Conservation (phyloP, 1,139 yeast species). For the Kluyveromyces sp. region DNA sequence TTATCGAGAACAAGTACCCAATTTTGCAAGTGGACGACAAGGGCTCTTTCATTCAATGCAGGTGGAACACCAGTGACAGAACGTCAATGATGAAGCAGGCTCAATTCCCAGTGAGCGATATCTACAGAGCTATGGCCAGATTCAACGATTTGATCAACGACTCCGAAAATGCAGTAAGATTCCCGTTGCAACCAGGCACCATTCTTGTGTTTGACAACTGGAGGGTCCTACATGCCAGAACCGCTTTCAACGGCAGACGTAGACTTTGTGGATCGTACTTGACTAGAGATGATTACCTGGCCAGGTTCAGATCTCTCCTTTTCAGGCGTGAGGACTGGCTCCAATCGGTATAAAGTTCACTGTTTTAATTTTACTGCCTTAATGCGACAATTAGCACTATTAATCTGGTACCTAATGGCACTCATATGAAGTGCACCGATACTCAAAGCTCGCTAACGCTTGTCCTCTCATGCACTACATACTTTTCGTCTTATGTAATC, state of each 20-base stretch:
- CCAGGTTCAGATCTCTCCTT: conserved; percentile 46
- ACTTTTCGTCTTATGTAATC: not conserved
- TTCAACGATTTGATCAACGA: conserved; percentile 53
- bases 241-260: conserved; percentile 62
- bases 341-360: conserved; percentile 11
- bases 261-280: conserved; percentile 74
- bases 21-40: conserved; percentile 49
- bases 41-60: conserved; percentile 55
- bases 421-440: too few species aligned
- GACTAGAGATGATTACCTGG: conserved; percentile 62
- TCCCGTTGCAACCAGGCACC: conserved; percentile 61
- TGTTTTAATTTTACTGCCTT: too few species aligned
- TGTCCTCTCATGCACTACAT: too few species aligned
- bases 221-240: conserved; percentile 69
- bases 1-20: conserved; percentile 43
- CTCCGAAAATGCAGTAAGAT: conserved; percentile 46
- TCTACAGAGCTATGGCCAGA: conserved; percentile 44
- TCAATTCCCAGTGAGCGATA: conserved; percentile 28
- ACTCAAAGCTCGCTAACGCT: too few species aligned
- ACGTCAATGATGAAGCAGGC: conserved; percentile 3
- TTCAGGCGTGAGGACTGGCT: conserved; percentile 46
- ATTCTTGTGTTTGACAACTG: conserved; percentile 69
- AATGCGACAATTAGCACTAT: too few species aligned
- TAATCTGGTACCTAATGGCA: too few species aligned
- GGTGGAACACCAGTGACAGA: conserved; percentile 74